Evolutionary conservation across 2,329 filamentous ascomycete genomes (phyloP), one percentile per base, ranked within the genome.

Genomic region (Aspergillus brunneoviolaceus): DNA sequence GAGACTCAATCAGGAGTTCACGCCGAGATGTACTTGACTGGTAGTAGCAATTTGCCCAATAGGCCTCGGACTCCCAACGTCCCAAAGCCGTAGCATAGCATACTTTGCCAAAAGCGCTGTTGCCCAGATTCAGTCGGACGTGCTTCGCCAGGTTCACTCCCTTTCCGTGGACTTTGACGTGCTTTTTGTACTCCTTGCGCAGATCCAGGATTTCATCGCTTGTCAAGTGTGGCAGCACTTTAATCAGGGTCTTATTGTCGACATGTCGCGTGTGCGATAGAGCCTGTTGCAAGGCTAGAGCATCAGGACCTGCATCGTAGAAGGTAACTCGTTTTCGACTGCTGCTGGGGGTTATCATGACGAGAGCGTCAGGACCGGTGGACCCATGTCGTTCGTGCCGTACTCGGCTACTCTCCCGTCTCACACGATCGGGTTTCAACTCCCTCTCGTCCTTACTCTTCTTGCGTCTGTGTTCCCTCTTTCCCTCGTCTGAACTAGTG

Each of bases 11-110:
- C 56, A 99, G 84, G 39, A 99, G 82, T 76, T 98, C 94, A 5
- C 93, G 87, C 2, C 92, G 85, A 7, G 88, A 91, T 69, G 89
- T 90, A 75, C 94, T 90, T 42, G 89, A 88, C 72, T 97, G 94
- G 78, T 97, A 98, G 88, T 92, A 98, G 76, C 92, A 96, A 75
- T 97, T 98, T 61, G 94, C 92, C 93, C 95, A 99, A 81, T 96
- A 96, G 0, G 92, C 91, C 75, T 99, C 95, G 67, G 88, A 89
- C 78, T 97, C 95, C 88, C 92, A 98, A 55, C 85, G 85, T 10
- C 95, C 95, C 0, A 98, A 84, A 0, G 94, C 92, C 2, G 91
- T 93, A 3, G 93, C 87, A 74, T 98, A 97, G 70, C 89, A 92
- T 6, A 90, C 90, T 77, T 98, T 98, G 78, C 93, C 94, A 66